Percentiles rank a stretch among this genome's conserved stretches.
Conservation (phyloP, 2,329 filamentous ascomycete species). For the Pseudogymnoascus pannorum region DNA sequence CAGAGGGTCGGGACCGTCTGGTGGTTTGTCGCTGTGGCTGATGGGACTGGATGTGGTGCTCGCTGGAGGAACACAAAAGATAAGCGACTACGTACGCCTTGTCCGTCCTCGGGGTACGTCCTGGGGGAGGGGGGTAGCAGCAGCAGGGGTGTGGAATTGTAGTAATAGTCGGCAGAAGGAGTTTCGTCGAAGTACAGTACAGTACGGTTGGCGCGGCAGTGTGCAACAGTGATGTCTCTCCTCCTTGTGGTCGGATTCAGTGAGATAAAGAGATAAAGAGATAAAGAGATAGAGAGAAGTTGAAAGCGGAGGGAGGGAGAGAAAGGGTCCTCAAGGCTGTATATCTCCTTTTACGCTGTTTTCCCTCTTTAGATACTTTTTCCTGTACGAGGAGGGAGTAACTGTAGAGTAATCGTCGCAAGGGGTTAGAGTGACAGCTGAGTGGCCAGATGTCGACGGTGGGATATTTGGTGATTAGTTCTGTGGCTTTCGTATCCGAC, state of each 20-base stretch:
- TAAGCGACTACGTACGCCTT: slow-evolving; percentile 5
- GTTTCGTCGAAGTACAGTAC: background rate
- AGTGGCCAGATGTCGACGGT: slow-evolving; percentile 1
- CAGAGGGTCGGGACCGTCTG: slow-evolving; percentile 27
- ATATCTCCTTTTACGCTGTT: background rate
- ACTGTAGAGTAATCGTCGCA: background rate
- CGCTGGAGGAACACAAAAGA: slow-evolving; percentile 5
- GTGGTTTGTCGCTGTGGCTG: slow-evolving; percentile 11
- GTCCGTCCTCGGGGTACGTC: background rate
- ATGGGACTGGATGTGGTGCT: background rate
- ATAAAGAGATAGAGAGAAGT: background rate
- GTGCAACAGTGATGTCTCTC: slow-evolving; percentile 2
- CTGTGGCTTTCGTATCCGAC: slow-evolving; percentile 4
- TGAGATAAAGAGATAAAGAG: background rate
- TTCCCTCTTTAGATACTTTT: background rate
- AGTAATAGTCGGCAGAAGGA: background rate
- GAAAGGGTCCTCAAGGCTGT: background rate
- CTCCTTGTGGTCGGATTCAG: background rate
- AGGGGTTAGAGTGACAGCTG: slow-evolving; percentile 6
- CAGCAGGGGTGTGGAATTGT: background rate
- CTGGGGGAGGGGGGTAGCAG: background rate
- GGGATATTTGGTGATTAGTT: background rate
- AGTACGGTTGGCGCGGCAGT: background rate
- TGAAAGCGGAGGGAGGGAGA: background rate
- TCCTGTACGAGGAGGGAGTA: background rate